Base-by-base conservation (phyloP, 2,329 filamentous ascomycete genomes). In the Ascochyta rabiei region DNA sequence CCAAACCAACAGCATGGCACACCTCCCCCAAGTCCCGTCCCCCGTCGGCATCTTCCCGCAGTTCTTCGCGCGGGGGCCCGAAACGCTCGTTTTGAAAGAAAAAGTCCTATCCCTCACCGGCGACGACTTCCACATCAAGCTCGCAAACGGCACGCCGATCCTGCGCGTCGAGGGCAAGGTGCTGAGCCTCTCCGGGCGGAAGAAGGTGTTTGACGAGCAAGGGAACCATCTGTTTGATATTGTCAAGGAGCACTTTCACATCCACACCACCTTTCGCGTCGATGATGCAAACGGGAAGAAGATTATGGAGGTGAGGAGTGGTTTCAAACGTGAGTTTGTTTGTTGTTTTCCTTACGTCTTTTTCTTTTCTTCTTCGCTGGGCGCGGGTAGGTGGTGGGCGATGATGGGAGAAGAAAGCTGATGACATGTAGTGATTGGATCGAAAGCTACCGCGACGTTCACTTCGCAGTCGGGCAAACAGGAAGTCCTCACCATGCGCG, bases 81-180 rank as follows among this genome's bases (percentile, higher is more conserved):
- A 63, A 53, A 84, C 81, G 2, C 73, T 89, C 6, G 68, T 84
- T 1, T 75, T 89, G 43, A 84, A 81, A 62, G 86, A 89, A 65
- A 86, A 85, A 62, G 77, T 87, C 16, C 69, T 86, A 53, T 87
- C 86, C 3, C 74, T 88, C 8, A 81, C 81, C 1, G 85, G 85
- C 53, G 86, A 89, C 74, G 84, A 80, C 70, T 89, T 89, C 74
- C 82, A 84, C 59, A 82, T 89, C 71, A 82, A 80, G 48, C 80
- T 82, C 5, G 73, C 79, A 39, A 81, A 79, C 54, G 84, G 84
- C 19, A 75, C 79, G 19, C 79, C 82, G 0, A 63, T 88, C 28
- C 72, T 88, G 58, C 80, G 80, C 59, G 81, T 87, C 38, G 75
- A 85, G 58, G 85, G 84, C 61, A 82, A 82, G 51, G 66, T 80